These are phyloP conservation scores for Candida maesae DNA, from an alignment of 805 yeast genomes.

Conservation along the genomic window DNA sequence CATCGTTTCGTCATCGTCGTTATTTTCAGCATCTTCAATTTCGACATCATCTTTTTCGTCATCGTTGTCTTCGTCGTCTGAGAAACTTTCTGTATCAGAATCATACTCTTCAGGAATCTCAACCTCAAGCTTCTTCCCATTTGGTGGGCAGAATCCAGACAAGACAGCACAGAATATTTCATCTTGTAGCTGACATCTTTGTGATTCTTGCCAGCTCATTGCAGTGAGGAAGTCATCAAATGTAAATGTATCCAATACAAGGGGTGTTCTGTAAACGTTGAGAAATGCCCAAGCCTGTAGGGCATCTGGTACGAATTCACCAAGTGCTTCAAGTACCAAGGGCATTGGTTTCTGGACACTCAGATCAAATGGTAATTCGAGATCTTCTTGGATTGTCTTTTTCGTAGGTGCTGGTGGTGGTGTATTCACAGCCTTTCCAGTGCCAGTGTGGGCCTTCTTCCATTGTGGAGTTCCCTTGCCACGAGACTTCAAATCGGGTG, in stretches of 20 bases:
- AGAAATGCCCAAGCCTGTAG: slow-evolving; percentile 74
- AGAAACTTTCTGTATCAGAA: too few relatives aligned
- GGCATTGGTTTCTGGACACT: slow-evolving; percentile 21
- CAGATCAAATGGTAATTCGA: slow-evolving; percentile 18
- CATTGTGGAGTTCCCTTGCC: slow-evolving; percentile 1
- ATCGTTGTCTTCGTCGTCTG: slow-evolving; percentile 19
- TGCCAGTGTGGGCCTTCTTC: slow-evolving; percentile 6
- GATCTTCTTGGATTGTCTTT: slow-evolving; percentile 22
- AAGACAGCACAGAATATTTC: slow-evolving; percentile 68
- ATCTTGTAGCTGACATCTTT: slow-evolving; percentile 50
- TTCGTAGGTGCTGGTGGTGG: slow-evolving; percentile 18
- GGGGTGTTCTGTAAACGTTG: slow-evolving; percentile 62
- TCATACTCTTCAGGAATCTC: slow-evolving; percentile 25
- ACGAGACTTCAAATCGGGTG: slow-evolving; percentile 10
- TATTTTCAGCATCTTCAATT: slow-evolving; percentile 18
- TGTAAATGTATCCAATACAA: slow-evolving; percentile 67
- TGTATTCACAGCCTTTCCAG: background rate
- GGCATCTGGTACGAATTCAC: slow-evolving; percentile 34
- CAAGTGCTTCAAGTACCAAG: slow-evolving; percentile 13
- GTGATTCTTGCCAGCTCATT: slow-evolving; percentile 37
- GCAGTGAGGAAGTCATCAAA: slow-evolving; percentile 72
- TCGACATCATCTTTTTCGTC: slow-evolving; percentile 29
- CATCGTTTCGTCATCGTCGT: background rate
- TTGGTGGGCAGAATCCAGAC: slow-evolving; percentile 47
- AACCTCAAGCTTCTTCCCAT: slow-evolving; percentile 34